These are phyloP conservation scores for Aspergillus melleus DNA, from an alignment of 2,329 filamentous ascomycete genomes.

Conservation along the genomic window DNA sequence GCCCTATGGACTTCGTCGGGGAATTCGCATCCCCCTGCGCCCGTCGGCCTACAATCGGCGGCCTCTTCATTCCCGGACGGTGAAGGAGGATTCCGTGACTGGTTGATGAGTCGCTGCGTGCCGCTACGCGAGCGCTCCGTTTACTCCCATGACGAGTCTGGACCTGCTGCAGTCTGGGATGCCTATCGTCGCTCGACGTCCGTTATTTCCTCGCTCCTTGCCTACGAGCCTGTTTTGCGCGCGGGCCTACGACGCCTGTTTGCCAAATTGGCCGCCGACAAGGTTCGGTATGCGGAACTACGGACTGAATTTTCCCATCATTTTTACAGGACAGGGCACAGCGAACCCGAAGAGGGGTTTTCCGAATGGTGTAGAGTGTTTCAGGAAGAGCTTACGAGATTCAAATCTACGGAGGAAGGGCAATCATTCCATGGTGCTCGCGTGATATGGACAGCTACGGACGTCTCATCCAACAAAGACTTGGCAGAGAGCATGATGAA, in stretches of 20 bases:
- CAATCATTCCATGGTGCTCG: constrained; percentile 79
- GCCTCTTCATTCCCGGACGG: constrained; percentile 74
- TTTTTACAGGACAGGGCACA: constrained; percentile 63
- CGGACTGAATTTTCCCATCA: constrained; percentile 71
- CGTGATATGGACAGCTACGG: constrained; percentile 80
- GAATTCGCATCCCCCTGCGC: constrained; percentile 58
- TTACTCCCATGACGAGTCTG: constrained; percentile 69
- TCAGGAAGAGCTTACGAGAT: constrained; percentile 74
- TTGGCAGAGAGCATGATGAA: constrained; percentile 82
- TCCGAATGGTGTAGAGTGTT: constrained; percentile 70
- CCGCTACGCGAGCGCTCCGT: constrained; percentile 68
- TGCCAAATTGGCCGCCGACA: constrained; percentile 71
- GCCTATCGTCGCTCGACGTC: constrained; percentile 77
- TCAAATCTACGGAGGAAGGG: constrained; percentile 70
- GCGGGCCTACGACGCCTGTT: constrained; percentile 72
- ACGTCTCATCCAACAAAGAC: constrained; percentile 61
- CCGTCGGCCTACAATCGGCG: constrained; percentile 60
- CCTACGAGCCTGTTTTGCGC: constrained; percentile 88
- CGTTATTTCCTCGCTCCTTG: constrained; percentile 71
- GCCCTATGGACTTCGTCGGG: constrained; percentile 64
- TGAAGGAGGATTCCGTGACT: constrained; percentile 69
- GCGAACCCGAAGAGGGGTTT: constrained; percentile 67
- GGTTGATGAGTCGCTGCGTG: constrained; percentile 72
- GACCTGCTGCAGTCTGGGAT: constrained; percentile 78
- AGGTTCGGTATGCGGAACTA: constrained; percentile 81